Base-by-base conservation (phyloP, 78 protist genomes). In the Planoprotostelium fungivorum region DNA sequence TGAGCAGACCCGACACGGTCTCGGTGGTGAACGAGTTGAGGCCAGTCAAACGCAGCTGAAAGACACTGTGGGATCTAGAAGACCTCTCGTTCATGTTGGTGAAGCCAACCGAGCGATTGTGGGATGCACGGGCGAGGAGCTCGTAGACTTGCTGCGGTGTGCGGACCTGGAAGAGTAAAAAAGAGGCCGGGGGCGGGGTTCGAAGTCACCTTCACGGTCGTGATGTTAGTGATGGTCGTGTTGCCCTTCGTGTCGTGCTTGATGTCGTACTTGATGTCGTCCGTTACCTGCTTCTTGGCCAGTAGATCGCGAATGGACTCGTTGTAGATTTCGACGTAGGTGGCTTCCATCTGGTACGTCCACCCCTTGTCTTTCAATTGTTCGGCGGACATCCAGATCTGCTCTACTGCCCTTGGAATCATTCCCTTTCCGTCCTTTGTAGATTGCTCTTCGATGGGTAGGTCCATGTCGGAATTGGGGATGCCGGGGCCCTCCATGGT, bases 41-140 rank as follows among this genome's bases (percentile, higher is more conserved):
- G 28, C 92, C 97, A 0, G 10, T 84, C 29, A 97, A 34, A 63
- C 84, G 86, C 34, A 97, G 35, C 34, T 95, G 90, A 84, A 97
- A 90, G 37, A 97, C 93, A 35, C 96, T 92, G 87, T 97, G 98
- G 0, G 97, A 95, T 37, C 98, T 89, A 0, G 97, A 94, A 29
- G 96, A 91, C 31, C 96, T 51, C 36, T 94, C 95, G 90, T 97
- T 97, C 88, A 95, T 88, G 1, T 90, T n/a, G 28, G 96, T 95
- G 36, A 88, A 93, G 5, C 95, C 97, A 36, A 96, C 95, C 0
- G 86, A n/a, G 35, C 97, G 63, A 9, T 36, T 92, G 38, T 63
- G 83, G 35, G 91, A 89, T n/a, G 96, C 97, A 25, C 73, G 23
- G 1, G 34, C 35, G 28, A 96, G 73, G 25, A 89, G 36, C n/a